phyloP scores from a whole-genome alignment of 768 basidiomycete species.

The Glaciozyma martinii region DNA sequence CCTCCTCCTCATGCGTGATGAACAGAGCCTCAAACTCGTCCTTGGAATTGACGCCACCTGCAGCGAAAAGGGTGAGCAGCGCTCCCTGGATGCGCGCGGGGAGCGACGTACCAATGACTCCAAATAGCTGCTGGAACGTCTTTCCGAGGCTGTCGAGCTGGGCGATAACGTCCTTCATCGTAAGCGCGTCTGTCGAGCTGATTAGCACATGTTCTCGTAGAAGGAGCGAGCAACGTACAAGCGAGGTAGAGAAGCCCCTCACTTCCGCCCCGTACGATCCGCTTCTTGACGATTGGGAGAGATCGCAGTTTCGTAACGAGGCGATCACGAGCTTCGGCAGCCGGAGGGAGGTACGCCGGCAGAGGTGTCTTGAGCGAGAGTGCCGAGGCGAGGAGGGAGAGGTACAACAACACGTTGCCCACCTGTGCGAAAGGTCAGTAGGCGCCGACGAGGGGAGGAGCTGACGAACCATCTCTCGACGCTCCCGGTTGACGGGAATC shows the following conservation, averaged over 20 bases:
- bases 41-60: not conserved
- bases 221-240: slow-evolving; percentile 64
- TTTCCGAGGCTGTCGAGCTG: slow-evolving; percentile 75
- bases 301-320: slow-evolving; percentile 74
- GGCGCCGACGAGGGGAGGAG: not conserved
- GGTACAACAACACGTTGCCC: slow-evolving; percentile 85
- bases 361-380: slow-evolving; percentile 81
- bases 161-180: slow-evolving; percentile 59
- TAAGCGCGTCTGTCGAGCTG: not conserved
- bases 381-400: slow-evolving; percentile 67
- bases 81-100: not conserved
- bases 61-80: not conserved
- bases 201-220: not conserved
- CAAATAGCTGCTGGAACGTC: slow-evolving; percentile 79
- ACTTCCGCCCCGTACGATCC: slow-evolving; percentile 68
- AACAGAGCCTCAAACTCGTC: slow-evolving; percentile 28
- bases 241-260: slow-evolving; percentile 82
- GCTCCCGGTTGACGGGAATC: slow-evolving; percentile 74
- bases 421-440: slow-evolving; percentile 43
- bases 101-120: slow-evolving; percentile 45
- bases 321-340: slow-evolving; percentile 68
- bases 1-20: not conserved
- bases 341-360: slow-evolving; percentile 93
- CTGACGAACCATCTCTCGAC: slow-evolving; percentile 64
- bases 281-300: slow-evolving; percentile 77